Conservation (phyloP, 2,329 filamentous ascomycete species). For the Neodidymelliopsis sp. region DNA sequence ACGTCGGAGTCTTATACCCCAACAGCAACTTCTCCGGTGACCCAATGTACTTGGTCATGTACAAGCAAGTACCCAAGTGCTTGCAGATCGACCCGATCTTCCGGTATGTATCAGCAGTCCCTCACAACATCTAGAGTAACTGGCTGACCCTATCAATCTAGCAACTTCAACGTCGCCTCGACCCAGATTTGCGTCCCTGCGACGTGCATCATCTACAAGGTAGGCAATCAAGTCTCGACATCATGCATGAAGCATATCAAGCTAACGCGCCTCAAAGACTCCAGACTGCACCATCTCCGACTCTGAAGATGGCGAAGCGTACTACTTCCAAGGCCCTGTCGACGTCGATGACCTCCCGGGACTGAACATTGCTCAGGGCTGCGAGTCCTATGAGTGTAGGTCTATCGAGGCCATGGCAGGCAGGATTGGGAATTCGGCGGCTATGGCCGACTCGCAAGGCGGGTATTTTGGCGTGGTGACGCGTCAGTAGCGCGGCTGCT, state of each 20-base stretch:
- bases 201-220: conserved; percentile 7
- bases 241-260: too few relatives aligned
- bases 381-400: conserved; percentile 4
- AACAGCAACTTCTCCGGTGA: conserved; percentile 18
- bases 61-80: conserved; percentile 19
- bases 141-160: too few relatives aligned
- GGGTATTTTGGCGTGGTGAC: too few relatives aligned
- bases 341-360: conserved; percentile 1
- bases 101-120: too few relatives aligned
- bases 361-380: background rate
- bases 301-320: background rate
- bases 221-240: background rate
- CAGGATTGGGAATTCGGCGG: background rate
- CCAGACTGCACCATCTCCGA: conserved; percentile 4
- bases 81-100: too few relatives aligned
- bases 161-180: background rate
- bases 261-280: background rate
- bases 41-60: conserved; percentile 19
- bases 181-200: conserved; percentile 8
- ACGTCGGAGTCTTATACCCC: conserved; percentile 27
- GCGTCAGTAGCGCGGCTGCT: too few relatives aligned
- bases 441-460: background rate
- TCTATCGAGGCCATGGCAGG: background rate
- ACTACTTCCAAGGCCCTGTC: conserved; percentile 4
- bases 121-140: too few relatives aligned